Evolutionary conservation across 352 stramenopile species (phyloP).

Genomic region (Aphanomyces invadans): DNA sequence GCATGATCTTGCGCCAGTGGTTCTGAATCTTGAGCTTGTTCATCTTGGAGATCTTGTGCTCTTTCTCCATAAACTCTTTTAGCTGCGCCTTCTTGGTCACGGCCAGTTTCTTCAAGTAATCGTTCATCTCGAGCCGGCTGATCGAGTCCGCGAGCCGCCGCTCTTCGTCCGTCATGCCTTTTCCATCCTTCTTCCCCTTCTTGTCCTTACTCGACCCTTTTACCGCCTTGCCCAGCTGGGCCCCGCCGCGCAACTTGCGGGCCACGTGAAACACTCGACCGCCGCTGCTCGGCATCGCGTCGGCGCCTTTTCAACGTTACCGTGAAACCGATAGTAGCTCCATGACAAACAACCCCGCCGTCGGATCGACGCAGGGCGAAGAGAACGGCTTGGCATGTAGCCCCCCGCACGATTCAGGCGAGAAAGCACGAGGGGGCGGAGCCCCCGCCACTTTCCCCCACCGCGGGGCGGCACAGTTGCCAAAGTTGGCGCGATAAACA

Average conservation of each 20-base stretch:
- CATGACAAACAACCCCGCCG: too few species aligned
- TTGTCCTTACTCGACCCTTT: slow-evolving; percentile 71
- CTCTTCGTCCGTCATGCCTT: slow-evolving; percentile 53
- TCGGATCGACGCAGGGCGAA: too few species aligned
- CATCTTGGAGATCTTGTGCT: slow-evolving; percentile 62
- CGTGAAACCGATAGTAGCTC: too few species aligned
- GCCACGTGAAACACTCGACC: slow-evolving; percentile 14
- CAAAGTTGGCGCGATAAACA: background rate
- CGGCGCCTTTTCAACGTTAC: too few species aligned
- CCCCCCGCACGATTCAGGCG: too few species aligned
- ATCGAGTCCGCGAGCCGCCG: slow-evolving; percentile 65
- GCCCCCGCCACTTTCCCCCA: too few species aligned
- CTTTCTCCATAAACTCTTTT: slow-evolving; percentile 68
- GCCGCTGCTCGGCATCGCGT: too few species aligned
- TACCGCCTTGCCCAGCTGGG: slow-evolving; percentile 68
- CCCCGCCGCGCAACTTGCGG: slow-evolving; percentile 41
- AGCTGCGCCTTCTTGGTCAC: slow-evolving; percentile 66
- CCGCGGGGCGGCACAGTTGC: background rate
- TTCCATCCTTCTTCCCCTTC: slow-evolving; percentile 53
- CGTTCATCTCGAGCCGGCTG: slow-evolving; percentile 76
- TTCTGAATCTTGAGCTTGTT: slow-evolving; percentile 92
- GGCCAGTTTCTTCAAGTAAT: slow-evolving; percentile 76
- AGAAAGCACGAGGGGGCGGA: too few species aligned
- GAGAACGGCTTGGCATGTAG: too few species aligned
- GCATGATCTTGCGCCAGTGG: slow-evolving; percentile 94